phyloP scores from a whole-genome alignment of 345 rosid species.

The Arabis alpina region DNA sequence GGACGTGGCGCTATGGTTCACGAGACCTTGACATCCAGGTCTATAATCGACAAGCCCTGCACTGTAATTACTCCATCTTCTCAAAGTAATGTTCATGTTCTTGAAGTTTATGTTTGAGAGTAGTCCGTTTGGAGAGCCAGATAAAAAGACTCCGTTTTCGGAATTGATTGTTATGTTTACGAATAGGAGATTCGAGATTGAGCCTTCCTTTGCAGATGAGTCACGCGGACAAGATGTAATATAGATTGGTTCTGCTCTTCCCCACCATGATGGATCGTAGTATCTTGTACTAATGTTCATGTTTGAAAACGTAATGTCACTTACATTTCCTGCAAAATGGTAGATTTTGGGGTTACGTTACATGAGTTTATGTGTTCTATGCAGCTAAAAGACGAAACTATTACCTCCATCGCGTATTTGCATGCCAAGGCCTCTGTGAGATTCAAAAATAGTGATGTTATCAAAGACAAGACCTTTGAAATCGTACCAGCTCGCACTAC shows the following conservation, averaged over 20 bases:
- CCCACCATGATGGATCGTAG: conserved; percentile 93
- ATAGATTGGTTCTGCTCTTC: conserved; percentile 95
- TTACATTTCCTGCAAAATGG: conserved; percentile 72
- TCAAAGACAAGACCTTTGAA: conserved; percentile 72
- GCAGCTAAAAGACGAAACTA: conserved; percentile 4
- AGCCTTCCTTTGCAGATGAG: conserved; percentile 55
- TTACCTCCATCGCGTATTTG: conserved; percentile 98
- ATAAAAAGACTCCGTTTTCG: conserved; percentile 84
- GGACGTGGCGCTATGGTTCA: conserved; percentile 61
- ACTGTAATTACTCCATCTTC: conserved; percentile 67
- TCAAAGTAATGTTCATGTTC: conserved; percentile 62
- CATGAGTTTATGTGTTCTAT: background rate
- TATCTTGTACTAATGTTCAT: conserved; percentile 84
- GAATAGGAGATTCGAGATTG: conserved; percentile 67
- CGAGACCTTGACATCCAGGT: conserved; percentile 89
- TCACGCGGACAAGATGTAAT: conserved; percentile 74
- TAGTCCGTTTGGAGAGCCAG: conserved; percentile 72
- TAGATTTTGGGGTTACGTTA: background rate
- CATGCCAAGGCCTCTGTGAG: conserved; percentile 85
- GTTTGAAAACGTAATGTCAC: conserved; percentile 79
- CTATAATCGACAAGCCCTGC: conserved; percentile 83
- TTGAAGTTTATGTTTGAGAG: conserved; percentile 66
- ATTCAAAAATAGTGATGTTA: conserved; percentile 80
- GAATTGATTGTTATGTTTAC: conserved; percentile 69
- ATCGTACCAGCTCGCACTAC: conserved; percentile 88